Evolutionary conservation across 2,329 filamentous ascomycete genomes (phyloP).

Genomic region (Myriosclerotinia curreyana): DNA sequence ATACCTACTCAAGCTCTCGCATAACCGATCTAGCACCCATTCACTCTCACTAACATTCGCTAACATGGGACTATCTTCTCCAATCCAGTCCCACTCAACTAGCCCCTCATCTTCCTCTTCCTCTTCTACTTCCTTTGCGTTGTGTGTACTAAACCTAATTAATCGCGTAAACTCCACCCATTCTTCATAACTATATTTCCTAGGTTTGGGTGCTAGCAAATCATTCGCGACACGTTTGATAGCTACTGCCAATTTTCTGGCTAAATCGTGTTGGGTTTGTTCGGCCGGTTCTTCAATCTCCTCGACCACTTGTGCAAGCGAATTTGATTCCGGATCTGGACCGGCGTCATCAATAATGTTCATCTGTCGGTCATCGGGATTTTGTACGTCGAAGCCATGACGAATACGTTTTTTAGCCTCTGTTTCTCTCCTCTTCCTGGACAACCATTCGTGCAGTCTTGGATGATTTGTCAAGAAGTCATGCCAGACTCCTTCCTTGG

Average conservation of each 20-base stretch:
- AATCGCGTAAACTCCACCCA: slow-evolving; percentile 65
- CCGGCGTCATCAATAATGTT: slow-evolving; percentile 1
- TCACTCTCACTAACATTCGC: slow-evolving; percentile 60
- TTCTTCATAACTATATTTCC: slow-evolving; percentile 63
- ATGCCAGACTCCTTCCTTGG: slow-evolving; percentile 55
- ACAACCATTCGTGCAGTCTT: slow-evolving; percentile 42
- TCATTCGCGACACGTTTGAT: slow-evolving; percentile 57
- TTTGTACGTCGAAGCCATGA: slow-evolving; percentile 36
- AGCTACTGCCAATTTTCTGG: slow-evolving; percentile 52
- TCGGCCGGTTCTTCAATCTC: slow-evolving; percentile 41
- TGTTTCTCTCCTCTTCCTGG: slow-evolving; percentile 41
- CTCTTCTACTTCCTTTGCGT: slow-evolving; percentile 37
- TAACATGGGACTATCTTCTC: slow-evolving; percentile 65
- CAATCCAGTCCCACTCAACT: slow-evolving; percentile 71
- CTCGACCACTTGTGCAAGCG: slow-evolving; percentile 19
- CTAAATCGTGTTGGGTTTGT: slow-evolving; percentile 48
- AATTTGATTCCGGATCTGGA: slow-evolving; percentile 16
- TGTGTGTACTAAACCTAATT: slow-evolving; percentile 53
- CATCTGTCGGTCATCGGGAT: slow-evolving; percentile 38
- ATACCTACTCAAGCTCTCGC: slow-evolving; percentile 56
- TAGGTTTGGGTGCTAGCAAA: slow-evolving; percentile 46
- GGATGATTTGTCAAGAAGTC: slow-evolving; percentile 49
- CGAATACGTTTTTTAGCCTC: slow-evolving; percentile 45
- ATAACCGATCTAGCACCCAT: slow-evolving; percentile 64
- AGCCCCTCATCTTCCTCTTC: slow-evolving; percentile 57